Evolutionary conservation across 495 filamentous ascomycete genomes (phyloP), one percentile per base, ranked within the genome.

Genomic region (Cetradonia linearis): DNA sequence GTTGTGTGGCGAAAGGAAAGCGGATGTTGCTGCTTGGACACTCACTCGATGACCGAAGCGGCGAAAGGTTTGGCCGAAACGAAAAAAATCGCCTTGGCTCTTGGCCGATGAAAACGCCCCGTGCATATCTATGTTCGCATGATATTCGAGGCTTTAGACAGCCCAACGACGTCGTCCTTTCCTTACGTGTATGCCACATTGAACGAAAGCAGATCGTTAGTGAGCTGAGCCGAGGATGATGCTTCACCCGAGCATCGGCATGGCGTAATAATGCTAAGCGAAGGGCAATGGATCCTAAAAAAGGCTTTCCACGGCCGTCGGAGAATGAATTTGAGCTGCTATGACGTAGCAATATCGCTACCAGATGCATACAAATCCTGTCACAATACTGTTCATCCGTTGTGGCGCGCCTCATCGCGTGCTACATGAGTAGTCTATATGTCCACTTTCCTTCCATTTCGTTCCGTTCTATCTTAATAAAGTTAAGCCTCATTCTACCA

Each of bases 1-100:
- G 79, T 81, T 95, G 89, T 3, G n/a, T 42, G 16, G 25, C 1
- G 53, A 11, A 27, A 34, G 30, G 14, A n/a, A 9, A 36, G 16
- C 30, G 27, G 31, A 30, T 31, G 31, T 53, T 53, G 27, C 18
- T 25, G 27, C 27, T 53, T 16, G 18, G 9, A 46, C 20, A 20
- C 42, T 25, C 42, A 46, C 20, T 46, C 25, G 42, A 46, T 46
- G 20, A 46, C 20, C n/a, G 13, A 46, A 11, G 13, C 42, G 42
- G 42, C 9, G 20, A 25, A 46, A 46, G n/a, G 8, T 23, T 46
- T 25, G 42, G 42, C 42, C 42, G 42, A n/a, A 25, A 46, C n/a
- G n/a, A n/a, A n/a, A n/a, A n/a, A n/a, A n/a, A n/a, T n/a, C 9
- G 42, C 20, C n/a, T 46, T n/a, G 25, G 20, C 13, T 46, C 11